A percentile compares a stretch with the other conserved stretches of the same genome.
Evolutionary conservation across 2,329 filamentous ascomycete species (phyloP).

Genomic region (Aspergillus felis): DNA sequence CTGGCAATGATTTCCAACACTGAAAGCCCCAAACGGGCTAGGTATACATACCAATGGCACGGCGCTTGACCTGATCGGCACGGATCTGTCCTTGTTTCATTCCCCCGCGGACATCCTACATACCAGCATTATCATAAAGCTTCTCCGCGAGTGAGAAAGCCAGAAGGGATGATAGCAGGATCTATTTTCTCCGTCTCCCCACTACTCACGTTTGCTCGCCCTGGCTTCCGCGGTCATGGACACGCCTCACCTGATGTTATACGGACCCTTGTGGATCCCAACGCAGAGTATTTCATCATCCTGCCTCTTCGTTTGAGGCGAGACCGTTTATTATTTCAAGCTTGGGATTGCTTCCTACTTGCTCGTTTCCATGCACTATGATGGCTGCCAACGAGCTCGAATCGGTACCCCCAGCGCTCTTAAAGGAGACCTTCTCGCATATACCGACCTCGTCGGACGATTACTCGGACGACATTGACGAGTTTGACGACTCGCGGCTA

Average conservation of each 20-base stretch:
- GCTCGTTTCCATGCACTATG: neutral
- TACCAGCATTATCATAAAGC: neutral
- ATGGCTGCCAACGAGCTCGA: neutral
- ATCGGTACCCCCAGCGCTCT: neutral
- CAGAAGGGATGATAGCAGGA: neutral
- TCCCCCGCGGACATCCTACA: neutral
- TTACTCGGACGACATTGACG: neutral
- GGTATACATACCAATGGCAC: neutral
- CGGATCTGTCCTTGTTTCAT: neutral
- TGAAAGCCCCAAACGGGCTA: neutral
- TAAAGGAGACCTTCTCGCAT: neutral
- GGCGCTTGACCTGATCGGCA: neutral
- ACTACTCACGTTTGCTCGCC: neutral
- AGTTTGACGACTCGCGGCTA: slow-evolving; percentile 8
- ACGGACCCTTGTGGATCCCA: neutral
- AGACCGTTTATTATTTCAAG: neutral
- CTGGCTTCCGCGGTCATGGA: neutral
- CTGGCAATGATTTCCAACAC: neutral
- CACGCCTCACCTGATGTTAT: neutral
- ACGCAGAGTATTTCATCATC: neutral
- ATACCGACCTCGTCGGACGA: neutral
- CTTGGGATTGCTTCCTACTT: neutral
- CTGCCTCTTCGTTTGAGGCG: neutral
- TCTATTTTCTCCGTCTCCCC: neutral
- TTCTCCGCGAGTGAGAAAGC: neutral